These are phyloP conservation scores for Aspergillus tanneri DNA, from an alignment of 2,329 filamentous ascomycete genomes.

Conservation along the genomic window DNA sequence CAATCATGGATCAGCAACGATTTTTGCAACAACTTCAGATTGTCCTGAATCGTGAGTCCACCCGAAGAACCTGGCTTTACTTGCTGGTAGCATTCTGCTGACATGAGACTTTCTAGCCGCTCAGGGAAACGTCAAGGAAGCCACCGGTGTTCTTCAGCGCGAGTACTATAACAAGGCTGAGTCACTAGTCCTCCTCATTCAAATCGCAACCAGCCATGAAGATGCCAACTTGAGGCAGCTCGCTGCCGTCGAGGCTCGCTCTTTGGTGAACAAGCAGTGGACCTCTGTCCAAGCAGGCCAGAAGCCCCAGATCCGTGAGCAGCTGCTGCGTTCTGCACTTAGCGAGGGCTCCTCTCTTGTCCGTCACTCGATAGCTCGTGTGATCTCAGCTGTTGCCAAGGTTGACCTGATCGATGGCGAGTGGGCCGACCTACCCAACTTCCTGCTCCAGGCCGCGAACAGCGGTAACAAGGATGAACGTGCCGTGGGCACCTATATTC, in stretches of 20 bases:
- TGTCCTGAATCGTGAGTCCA: slow-evolving; percentile 77
- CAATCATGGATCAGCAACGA: slow-evolving; percentile 73
- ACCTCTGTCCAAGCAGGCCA: slow-evolving; percentile 67
- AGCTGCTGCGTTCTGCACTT: slow-evolving; percentile 79
- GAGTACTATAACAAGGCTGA: slow-evolving; percentile 86
- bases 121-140: slow-evolving; percentile 83
- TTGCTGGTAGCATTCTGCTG: slow-evolving; percentile 13
- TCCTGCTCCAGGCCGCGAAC: slow-evolving; percentile 75
- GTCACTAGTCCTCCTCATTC: slow-evolving; percentile 80
- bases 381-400: slow-evolving; percentile 82
- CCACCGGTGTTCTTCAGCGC: slow-evolving; percentile 86
- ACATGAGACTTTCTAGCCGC: slow-evolving; percentile 60
- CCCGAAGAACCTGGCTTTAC: not conserved
- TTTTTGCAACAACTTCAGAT: slow-evolving; percentile 85
- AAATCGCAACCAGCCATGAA: slow-evolving; percentile 79
- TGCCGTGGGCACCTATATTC: slow-evolving; percentile 88
- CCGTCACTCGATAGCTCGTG: slow-evolving; percentile 81
- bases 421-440: slow-evolving; percentile 76
- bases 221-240: slow-evolving; percentile 75
- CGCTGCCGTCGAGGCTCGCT: slow-evolving; percentile 83
- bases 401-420: slow-evolving; percentile 84
- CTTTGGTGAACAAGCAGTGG: slow-evolving; percentile 86
- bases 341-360: slow-evolving; percentile 74
- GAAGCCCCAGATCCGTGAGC: slow-evolving; percentile 76
- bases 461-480: slow-evolving; percentile 74